Conservation (phyloP, 2,329 filamentous ascomycete genomes). For the Pseudogymnoascus sp. region DNA sequence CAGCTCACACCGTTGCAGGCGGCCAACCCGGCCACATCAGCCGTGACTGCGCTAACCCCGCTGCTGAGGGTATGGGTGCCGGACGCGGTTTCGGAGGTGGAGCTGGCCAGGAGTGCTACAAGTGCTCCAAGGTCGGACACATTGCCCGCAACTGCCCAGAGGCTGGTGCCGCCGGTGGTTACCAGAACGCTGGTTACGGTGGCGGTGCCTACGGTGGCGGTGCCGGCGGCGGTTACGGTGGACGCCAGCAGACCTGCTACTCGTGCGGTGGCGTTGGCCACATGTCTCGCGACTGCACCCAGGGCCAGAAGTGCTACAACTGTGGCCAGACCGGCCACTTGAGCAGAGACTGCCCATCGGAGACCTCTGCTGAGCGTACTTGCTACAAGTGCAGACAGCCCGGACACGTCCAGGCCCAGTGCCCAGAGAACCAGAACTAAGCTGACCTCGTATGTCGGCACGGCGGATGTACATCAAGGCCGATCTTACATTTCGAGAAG, state of each 20-base stretch:
- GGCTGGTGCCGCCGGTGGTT: slow-evolving; percentile 50
- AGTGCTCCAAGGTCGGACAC: slow-evolving; percentile 94
- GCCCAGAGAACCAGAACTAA: slow-evolving; percentile 62
- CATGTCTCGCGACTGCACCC: slow-evolving; percentile 95
- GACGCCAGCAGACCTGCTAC: slow-evolving; percentile 73
- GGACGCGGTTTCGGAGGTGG: slow-evolving; percentile 31
- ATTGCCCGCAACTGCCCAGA: slow-evolving; percentile 87
- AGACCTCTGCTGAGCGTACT: slow-evolving; percentile 84
- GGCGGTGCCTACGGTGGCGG: slow-evolving; percentile 40
- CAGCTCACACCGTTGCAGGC: slow-evolving; percentile 18
- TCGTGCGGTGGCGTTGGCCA: slow-evolving; percentile 95
- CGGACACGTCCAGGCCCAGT: slow-evolving; percentile 89
- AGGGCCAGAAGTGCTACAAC: slow-evolving; percentile 99
- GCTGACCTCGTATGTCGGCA: slow-evolving; percentile 12
- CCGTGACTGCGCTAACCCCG: slow-evolving; percentile 52
- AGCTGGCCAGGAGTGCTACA: slow-evolving; percentile 75
- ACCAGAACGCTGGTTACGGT: slow-evolving; percentile 40
- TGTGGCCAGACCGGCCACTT: slow-evolving; percentile 91
- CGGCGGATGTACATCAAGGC: slow-evolving; percentile 16
- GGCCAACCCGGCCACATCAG: slow-evolving; percentile 84
- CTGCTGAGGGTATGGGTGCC: slow-evolving; percentile 26
- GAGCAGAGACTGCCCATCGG: slow-evolving; percentile 91
- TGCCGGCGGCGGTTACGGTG: slow-evolving; percentile 43
- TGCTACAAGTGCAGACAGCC: slow-evolving; percentile 91
- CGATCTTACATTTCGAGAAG: slow-evolving; percentile 17